These are phyloP conservation scores for Sergeia podlipaevii DNA, from an alignment of 208 protist species.

Conservation along the genomic window DNA sequence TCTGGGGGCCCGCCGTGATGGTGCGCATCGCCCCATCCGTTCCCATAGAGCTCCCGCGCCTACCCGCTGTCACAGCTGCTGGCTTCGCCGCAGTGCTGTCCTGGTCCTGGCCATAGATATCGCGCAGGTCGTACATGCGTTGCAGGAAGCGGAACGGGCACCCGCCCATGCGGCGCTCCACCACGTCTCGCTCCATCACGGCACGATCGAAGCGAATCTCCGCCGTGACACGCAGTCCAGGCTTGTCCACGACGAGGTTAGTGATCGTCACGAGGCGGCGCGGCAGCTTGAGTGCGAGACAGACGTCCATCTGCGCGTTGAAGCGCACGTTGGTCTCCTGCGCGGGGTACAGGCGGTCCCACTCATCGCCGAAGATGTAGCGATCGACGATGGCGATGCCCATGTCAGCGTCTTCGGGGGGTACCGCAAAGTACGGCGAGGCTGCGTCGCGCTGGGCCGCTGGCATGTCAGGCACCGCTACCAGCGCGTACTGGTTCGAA, in stretches of 20 bases:
- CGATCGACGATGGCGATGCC: constrained; percentile 55
- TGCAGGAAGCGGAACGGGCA: constrained; percentile 74
- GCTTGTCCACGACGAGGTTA: constrained; percentile 50
- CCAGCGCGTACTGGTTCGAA: constrained; percentile 1
- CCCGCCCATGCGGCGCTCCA: constrained; percentile 61
- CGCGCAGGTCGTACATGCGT: constrained; percentile 71
- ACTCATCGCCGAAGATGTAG: constrained; percentile 78
- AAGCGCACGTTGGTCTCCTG: constrained; percentile 62
- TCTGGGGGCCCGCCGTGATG: not conserved
- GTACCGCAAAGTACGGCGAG: constrained; percentile 1
- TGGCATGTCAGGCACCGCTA: constrained; percentile 10
- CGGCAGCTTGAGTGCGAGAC: constrained; percentile 62
- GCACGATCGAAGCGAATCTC: constrained; percentile 58
- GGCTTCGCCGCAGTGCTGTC: constrained; percentile 8
- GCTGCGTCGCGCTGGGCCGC: constrained; percentile 11
- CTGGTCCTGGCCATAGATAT: constrained; percentile 33
- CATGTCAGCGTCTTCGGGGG: constrained; percentile 38
- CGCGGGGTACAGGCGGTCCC: constrained; percentile 51
- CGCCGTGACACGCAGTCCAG: constrained; percentile 70
- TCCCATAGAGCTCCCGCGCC: not conserved
- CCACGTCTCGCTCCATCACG: constrained; percentile 38
- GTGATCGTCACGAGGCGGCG: constrained; percentile 62
- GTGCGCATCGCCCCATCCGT: not conserved
- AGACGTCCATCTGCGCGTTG: constrained; percentile 75
- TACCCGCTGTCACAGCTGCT: not conserved